Conservation (phyloP, 2,329 filamentous ascomycete genomes). For the Truncatella angustata region DNA sequence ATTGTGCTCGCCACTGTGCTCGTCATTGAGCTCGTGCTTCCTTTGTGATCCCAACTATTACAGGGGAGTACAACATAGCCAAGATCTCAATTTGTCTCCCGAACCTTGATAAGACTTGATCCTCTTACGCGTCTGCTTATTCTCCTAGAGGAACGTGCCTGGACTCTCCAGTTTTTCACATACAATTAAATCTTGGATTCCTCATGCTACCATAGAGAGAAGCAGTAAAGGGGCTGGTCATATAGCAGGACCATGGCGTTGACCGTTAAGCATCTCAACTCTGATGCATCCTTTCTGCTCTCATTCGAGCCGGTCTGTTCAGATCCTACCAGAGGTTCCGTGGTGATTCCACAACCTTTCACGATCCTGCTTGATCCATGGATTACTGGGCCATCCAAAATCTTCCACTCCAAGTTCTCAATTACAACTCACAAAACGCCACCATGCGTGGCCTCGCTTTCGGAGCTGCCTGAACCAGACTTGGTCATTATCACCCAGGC, state of each 20-base stretch:
- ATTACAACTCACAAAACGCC: constrained; percentile 53
- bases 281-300: constrained; percentile 63
- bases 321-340: constrained; percentile 25
- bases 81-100: background rate
- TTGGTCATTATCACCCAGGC: constrained; percentile 45
- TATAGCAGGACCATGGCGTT: constrained; percentile 51
- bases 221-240: background rate
- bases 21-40: no score
- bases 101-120: background rate
- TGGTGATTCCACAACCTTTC: constrained; percentile 49
- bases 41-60: no score
- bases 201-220: background rate
- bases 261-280: constrained; percentile 62
- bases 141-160: background rate
- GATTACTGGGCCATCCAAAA: constrained; percentile 59
- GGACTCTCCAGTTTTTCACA: background rate
- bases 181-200: background rate
- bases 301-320: constrained; percentile 49
- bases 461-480: constrained; percentile 41
- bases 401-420: constrained; percentile 61
- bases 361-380: constrained; percentile 72
- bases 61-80: no score
- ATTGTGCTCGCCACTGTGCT: no score
- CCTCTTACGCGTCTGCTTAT: background rate
- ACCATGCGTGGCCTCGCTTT: constrained; percentile 54